Conservation (phyloP, 768 basidiomycete species). For the Stropharia rugosoannulata region DNA sequence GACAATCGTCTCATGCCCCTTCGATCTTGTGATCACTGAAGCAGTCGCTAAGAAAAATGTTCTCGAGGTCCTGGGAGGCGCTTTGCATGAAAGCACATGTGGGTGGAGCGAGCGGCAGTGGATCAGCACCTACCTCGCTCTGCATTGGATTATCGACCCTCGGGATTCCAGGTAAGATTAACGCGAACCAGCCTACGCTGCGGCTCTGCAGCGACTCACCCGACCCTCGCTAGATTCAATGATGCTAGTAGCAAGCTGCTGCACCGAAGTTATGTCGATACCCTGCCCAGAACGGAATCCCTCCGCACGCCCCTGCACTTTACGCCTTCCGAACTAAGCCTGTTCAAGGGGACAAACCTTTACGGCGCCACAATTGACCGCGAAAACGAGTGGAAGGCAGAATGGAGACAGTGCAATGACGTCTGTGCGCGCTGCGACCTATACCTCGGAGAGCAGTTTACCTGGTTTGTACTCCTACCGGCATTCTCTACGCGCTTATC, state of each 20-base stretch:
- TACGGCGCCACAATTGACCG: slow-evolving; percentile 76
- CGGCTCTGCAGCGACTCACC: slow-evolving; percentile 5
- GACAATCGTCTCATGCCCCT: slow-evolving; percentile 65
- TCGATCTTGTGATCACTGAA: slow-evolving; percentile 63
- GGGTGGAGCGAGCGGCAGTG: slow-evolving; percentile 64
- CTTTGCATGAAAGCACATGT: slow-evolving; percentile 19
- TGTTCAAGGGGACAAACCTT: slow-evolving; percentile 79
- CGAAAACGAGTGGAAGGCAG: slow-evolving; percentile 53
- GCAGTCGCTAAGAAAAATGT: slow-evolving; percentile 45
- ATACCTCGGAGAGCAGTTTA: slow-evolving; percentile 51
- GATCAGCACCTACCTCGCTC: slow-evolving; percentile 62
- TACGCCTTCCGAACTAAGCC: slow-evolving; percentile 53
- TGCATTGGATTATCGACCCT: slow-evolving; percentile 54
- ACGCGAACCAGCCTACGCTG: slow-evolving; percentile 1
- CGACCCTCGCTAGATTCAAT: slow-evolving; percentile 10
- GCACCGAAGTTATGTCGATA: slow-evolving; percentile 65
- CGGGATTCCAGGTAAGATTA: slow-evolving; percentile 32
- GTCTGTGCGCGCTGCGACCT: slow-evolving; percentile 33
- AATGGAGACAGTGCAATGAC: slow-evolving; percentile 58
- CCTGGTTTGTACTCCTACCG: slow-evolving; percentile 54
- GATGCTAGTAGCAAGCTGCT: slow-evolving; percentile 19
- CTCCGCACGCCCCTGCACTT: slow-evolving; percentile 80
- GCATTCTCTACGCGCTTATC: neutral
- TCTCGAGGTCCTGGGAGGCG: slow-evolving; percentile 30
- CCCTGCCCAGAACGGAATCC: slow-evolving; percentile 55